Evolutionary conservation across 2,329 filamentous ascomycete genomes (phyloP), one percentile per base, ranked within the genome.

Genomic region (Pseudofabraea citricarpa): DNA sequence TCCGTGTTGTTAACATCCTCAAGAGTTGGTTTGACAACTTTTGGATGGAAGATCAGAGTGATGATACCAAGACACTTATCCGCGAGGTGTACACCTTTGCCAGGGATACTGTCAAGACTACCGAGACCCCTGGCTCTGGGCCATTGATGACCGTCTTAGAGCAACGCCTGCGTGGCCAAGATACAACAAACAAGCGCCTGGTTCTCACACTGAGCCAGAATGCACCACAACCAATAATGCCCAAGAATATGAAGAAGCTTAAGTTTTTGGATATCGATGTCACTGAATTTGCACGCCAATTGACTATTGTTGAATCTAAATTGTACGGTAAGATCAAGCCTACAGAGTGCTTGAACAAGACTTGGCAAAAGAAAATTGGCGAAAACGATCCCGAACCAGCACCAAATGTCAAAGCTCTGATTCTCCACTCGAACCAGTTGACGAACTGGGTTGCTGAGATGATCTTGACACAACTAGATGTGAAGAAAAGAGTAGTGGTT

Each of bases 371-470:
- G 77, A 96, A 96, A 71, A 74, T 94, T 46, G 77, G 71, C 7
- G 85, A 90, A 24, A 84, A 85, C 47, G 86, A 90, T 50, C 78
- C 85, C 5, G 90, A 95, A 57, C 87, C 90, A 24, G 90, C 93
- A 8, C 81, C 89, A 1, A 97, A 98, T 56, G 89, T 98, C 55
- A 96, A 97, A 68, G 87, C 90, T 8, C 75, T 98, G 50, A 98
- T 98, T 67, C 73, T 97, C 41, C 93, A 98, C 67, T 97, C 93
- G 1, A 98, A 98, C 60, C 91, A 97, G 65, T 83, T 98, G 73
- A 98, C 93, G 5, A 98, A 97, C 63, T 98, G 93, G 93, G 93
- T 97, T 40, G 93, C 93, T 22, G 91, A 97, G 65, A 97, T 98
- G 93, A 97, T 98, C 54, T 68, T 98, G 49, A 90, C 86, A 0